Evolutionary conservation across 345 rosid species (phyloP).

Genomic region (Ailanthus altissimus): DNA sequence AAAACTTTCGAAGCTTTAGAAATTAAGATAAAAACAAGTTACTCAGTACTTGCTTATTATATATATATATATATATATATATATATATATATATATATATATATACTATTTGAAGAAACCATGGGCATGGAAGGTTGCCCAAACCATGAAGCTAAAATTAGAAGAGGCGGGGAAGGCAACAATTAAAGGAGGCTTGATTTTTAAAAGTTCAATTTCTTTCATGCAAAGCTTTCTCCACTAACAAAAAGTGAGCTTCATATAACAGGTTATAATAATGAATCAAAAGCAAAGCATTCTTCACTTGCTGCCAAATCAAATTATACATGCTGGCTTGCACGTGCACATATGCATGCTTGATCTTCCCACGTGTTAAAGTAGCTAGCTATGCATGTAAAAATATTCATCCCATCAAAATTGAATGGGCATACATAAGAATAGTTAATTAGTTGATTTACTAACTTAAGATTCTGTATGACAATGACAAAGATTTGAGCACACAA

Average conservation of each 20-base stretch:
- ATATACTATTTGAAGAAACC: no score
- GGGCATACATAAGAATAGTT: neutral
- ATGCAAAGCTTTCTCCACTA: constrained; percentile 41
- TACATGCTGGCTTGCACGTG: neutral
- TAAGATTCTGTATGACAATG: neutral
- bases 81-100: no score
- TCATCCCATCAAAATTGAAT: neutral
- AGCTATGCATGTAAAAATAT: neutral
- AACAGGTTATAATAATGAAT: neutral
- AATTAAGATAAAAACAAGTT: constrained; percentile 13
- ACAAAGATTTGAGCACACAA: neutral
- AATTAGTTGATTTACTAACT: neutral
- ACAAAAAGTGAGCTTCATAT: neutral
- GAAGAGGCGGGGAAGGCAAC: constrained; percentile 18
- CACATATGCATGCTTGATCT: neutral
- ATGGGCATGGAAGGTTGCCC: constrained; percentile 20
- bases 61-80: no score
- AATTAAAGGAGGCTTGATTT: constrained; percentile 3
- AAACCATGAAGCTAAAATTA: neutral
- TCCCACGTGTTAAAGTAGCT: neutral
- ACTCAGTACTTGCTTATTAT: neutral
- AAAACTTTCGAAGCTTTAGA: constrained; percentile 6
- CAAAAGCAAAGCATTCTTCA: constrained; percentile 7
- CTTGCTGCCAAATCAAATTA: neutral
- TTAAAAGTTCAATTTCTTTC: constrained; percentile 45